Evolutionary conservation across 1,284 basidiomycete genomes (phyloP), one percentile per base, ranked within the genome.

Genomic region (Fistulinella cinereoalba): DNA sequence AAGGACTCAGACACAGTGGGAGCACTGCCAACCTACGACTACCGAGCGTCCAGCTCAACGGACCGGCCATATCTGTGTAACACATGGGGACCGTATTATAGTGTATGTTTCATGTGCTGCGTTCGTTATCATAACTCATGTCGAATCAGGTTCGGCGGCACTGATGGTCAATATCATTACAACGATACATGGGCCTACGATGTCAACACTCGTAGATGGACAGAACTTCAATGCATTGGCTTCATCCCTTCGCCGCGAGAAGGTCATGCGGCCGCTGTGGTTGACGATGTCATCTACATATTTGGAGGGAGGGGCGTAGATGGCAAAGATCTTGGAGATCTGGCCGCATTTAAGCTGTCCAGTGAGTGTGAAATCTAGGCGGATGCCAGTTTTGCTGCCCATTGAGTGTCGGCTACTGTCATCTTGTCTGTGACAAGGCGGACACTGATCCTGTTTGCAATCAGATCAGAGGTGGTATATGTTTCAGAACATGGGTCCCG

Each of bases 131-230:
- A 39, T 48, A 58, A 37, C 34, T 16, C 33, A 44, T 58, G 37
- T 42, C 48, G 50, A 50, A 41, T 44, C 60, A 93, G 93, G 46
- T 99, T 99, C 60, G 97, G 97, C 39, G 97, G 97, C 43, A 99
- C 97, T 6, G 97, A 99, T 61, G 96, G 95, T 22, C 87, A 91
- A 65, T 99, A 92, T 70, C 97, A 99, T 68, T 99, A 99, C 73
- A 99, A 99, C 68, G 97, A 99, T 65, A 99, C 96, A 6, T 99
- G 97, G 97, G 80, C 86, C 22, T 98, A 93, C 68, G 94, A 97
- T 66, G 76, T 94, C 38, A 77, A 76, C 25, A 88, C 92, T 0
- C 79, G 81, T 48, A 79, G 71, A 40, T 99, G 97, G 97, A 79
- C 87, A 12, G 97, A 99, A 67, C 74, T 99, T 46, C 85, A 88